Percentiles rank a stretch among this genome's conserved stretches.
Conservation (phyloP, 2,329 filamentous ascomycete genomes). For the Septoria petroselini region DNA sequence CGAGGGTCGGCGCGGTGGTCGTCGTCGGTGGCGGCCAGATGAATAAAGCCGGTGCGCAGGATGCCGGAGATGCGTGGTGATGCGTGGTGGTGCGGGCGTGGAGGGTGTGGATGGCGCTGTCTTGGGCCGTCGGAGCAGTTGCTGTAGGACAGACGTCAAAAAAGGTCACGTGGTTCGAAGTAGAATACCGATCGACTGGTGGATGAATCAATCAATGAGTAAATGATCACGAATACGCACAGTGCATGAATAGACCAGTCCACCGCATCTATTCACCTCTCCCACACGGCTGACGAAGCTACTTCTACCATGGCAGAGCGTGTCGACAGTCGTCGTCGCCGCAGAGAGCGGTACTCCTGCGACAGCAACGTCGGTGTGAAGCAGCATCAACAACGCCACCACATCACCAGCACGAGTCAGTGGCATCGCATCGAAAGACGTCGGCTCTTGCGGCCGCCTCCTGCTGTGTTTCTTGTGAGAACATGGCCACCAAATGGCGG, state of each 20-base stretch:
- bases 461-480: not conserved
- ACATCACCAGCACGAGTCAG: not conserved
- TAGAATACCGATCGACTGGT: too few species aligned
- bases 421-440: constrained; percentile 4
- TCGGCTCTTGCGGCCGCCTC: not conserved
- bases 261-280: too few species aligned
- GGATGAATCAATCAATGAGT: too few species aligned
- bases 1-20: constrained; percentile 6
- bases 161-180: too few species aligned
- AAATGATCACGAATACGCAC: too few species aligned
- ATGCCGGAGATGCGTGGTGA: constrained; percentile 2
- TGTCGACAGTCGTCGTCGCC: not conserved
- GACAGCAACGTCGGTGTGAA: not conserved
- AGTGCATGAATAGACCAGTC: too few species aligned
- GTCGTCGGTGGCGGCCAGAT: constrained; percentile 8
- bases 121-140: not conserved
- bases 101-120: not conserved
- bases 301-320: too few species aligned
- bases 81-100: not conserved
- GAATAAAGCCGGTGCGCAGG: constrained; percentile 9
- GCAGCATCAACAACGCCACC: not conserved
- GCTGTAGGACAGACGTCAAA: too few species aligned
- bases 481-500: not conserved
- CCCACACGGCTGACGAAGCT: too few species aligned
- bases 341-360: not conserved